phyloP scores from a whole-genome alignment of 345 rosid genomes.

The Hypericum androsaemum region DNA sequence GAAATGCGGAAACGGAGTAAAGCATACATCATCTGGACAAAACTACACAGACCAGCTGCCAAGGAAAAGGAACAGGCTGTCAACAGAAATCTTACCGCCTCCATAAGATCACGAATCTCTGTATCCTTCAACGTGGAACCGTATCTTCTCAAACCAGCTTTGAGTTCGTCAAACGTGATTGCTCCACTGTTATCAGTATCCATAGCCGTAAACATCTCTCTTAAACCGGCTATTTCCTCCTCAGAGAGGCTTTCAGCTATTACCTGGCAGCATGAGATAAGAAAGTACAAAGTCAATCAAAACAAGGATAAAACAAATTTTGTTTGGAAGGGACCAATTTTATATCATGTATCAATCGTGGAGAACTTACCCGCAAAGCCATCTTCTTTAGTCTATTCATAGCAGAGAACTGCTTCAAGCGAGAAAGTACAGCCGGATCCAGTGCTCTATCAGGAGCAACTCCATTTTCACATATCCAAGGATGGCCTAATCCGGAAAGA shows the following conservation, averaged over 20 bases:
- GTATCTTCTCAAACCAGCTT: constrained; percentile 89
- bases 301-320: not conserved
- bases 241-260: constrained; percentile 98
- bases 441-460: constrained; percentile 94
- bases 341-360: not conserved
- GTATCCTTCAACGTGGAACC: constrained; percentile 92
- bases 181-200: constrained; percentile 98
- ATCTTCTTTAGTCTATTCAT: constrained; percentile 98
- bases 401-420: constrained; percentile 93
- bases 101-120: constrained; percentile 98
- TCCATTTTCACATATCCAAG: constrained; percentile 97
- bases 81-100: constrained; percentile 52
- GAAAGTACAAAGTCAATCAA: constrained; percentile 1
- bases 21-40: too few species aligned
- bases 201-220: constrained; percentile 88
- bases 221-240: constrained; percentile 95
- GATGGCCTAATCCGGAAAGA: constrained; percentile 55
- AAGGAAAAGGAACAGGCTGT: not conserved
- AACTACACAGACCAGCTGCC: too few species aligned
- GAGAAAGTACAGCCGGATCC: constrained; percentile 94
- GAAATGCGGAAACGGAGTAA: too few species aligned
- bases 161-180: constrained; percentile 91
- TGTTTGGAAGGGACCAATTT: not conserved
- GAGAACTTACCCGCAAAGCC: constrained; percentile 73
- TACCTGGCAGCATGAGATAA: constrained; percentile 43